Conservation (phyloP, 108 stramenopile genomes). For the Skeletonema potamos region DNA sequence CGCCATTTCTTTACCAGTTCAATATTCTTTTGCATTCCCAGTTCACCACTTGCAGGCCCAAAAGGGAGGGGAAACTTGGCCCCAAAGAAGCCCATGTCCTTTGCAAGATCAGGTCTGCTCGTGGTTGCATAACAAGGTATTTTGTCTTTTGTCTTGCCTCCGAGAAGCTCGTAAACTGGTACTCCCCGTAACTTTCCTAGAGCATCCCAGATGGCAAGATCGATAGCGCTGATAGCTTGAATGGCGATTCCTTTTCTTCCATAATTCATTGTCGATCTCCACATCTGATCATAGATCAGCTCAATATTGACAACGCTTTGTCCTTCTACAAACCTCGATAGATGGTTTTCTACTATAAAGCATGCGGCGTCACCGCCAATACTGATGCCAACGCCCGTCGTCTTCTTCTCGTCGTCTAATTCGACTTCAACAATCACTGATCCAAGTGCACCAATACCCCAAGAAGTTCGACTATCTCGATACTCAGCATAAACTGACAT, state of each 20-base stretch:
- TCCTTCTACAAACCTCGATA: constrained; percentile 58
- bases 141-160: constrained; percentile 66
- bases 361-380: constrained; percentile 71
- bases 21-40: constrained; percentile 63
- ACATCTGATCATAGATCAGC: constrained; percentile 76
- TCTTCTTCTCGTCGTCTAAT: constrained; percentile 35
- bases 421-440: constrained; percentile 67
- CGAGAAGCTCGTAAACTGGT: constrained; percentile 65
- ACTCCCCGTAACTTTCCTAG: constrained; percentile 57
- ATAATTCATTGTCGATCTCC: constrained; percentile 60
- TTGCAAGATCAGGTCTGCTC: constrained; percentile 59
- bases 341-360: constrained; percentile 62
- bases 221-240: constrained; percentile 61
- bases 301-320: constrained; percentile 66
- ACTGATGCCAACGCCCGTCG: constrained; percentile 54
- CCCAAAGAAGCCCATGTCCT: constrained; percentile 63
- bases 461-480: constrained; percentile 48
- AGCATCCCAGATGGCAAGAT: constrained; percentile 73
- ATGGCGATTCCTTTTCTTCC: constrained; percentile 65
- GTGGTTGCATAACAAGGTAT: constrained; percentile 75
- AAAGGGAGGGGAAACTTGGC: constrained; percentile 69
- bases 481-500: constrained; percentile 58
- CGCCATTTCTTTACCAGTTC: constrained; percentile 57
- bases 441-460: constrained; percentile 70
- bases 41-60: constrained; percentile 62